Base-by-base conservation (phyloP, 2,329 filamentous ascomycete species). In the Pseudofabraea citricarpa region DNA sequence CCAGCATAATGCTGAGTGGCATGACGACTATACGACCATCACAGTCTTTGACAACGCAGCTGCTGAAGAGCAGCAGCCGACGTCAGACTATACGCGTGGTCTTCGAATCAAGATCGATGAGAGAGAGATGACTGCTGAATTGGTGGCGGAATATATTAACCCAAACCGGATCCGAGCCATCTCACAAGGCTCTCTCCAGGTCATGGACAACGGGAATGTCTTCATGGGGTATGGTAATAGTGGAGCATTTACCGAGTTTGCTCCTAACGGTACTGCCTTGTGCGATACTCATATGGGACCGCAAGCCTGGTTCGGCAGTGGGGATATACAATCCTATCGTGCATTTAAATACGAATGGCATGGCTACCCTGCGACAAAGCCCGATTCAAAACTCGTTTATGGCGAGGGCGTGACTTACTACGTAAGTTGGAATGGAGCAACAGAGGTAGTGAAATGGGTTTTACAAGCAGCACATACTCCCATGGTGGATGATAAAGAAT, bases 401-500 rank as follows among this genome's bases (percentile, higher is more conserved):
- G 54, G 36, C 29, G 24, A 45, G 44, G 48, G 49, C 20, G 56
- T 52, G 10, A 64, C 60, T 50, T 60, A 60, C 9, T 79, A 72
- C 55, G 72, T 76, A 3, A 75, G 70, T 4, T 74, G 70, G 71
- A 74, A 74, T 42, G 71, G 71, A 4, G 70, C 71, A 35, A 73
- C 69, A 0, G 66, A 69, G 52, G 69, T 68, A 0, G 56, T 51
- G 3, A 22, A 47, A 4, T 73, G 75, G 77, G 64, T 67, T 22
- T 75, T 78, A 51, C 65, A 64, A 3, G 53, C 60, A 2, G 35
- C 35, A 37, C 8, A n/a, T 13, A 21, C 21, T 37, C 18, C 35
- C 12, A 21, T 22, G 23, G 19, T 37, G 18, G 13, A 22, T 1
- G 35, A 37, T 2, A 12, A 7, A 12, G 8, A 21, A 6, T 37